phyloP scores from a whole-genome alignment of 2,329 filamentous ascomycete species.

The Magnaporthales sp. region DNA sequence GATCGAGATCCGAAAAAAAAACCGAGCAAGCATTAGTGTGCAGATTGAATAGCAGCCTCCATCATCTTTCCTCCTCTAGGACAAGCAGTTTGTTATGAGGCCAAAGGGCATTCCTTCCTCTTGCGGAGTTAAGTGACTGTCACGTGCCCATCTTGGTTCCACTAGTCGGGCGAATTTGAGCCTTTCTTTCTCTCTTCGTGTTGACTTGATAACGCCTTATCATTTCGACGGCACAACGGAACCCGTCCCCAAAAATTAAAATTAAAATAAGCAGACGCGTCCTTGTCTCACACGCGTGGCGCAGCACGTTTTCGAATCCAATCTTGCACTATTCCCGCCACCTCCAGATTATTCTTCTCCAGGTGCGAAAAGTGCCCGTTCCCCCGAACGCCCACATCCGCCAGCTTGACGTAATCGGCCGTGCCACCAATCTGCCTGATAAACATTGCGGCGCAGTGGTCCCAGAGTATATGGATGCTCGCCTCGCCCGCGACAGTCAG shows the following conservation, averaged over 20 bases:
- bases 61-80: no score
- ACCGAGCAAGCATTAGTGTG: background rate
- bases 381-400: background rate
- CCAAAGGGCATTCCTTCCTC: no score
- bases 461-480: background rate
- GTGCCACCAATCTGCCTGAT: background rate
- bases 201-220: background rate
- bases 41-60: no score
- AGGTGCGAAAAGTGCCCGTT: background rate
- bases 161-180: background rate
- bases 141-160: background rate
- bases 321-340: background rate
- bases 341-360: background rate
- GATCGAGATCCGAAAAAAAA: background rate
- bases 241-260: background rate
- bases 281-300: background rate
- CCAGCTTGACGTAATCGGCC: background rate
- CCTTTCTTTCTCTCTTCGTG: background rate
- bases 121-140: background rate
- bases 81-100: no score
- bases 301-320: background rate
- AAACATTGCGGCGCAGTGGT: background rate
- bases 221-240: background rate
- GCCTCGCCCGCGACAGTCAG: background rate
- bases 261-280: background rate